Evolutionary conservation across 257 asterid genomes (phyloP).

Genomic region (Anisodus tanguticus): DNA sequence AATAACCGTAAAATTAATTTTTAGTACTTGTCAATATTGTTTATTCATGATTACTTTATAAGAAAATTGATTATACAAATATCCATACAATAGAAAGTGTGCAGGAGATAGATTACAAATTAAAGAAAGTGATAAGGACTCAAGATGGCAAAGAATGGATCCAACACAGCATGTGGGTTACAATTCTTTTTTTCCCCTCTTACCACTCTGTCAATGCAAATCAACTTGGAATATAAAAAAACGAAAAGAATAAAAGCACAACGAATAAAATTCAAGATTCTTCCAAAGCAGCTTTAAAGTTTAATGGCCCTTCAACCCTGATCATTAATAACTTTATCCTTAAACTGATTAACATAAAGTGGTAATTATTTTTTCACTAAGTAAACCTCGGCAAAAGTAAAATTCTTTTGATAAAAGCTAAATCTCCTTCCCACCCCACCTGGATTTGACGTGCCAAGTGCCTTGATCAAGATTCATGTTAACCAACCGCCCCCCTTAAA

Average conservation of each 20-base stretch:
- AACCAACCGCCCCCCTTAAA: not conserved
- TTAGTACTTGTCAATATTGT: too few species aligned
- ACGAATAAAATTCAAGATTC: constrained; percentile 34
- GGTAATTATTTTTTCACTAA: not conserved
- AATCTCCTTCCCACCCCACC: not conserved
- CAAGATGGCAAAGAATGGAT: constrained; percentile 34
- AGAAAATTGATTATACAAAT: too few species aligned
- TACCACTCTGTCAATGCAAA: constrained; percentile 34
- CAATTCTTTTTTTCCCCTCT: not conserved
- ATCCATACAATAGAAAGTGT: not conserved
- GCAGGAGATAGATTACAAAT: constrained; percentile 17
- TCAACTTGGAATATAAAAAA: constrained; percentile 22
- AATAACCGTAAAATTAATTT: too few species aligned
- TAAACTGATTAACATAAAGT: constrained; percentile 30
- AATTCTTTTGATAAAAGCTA: constrained; percentile 1
- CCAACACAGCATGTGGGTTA: constrained; percentile 52
- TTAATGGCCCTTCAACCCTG: constrained; percentile 11
- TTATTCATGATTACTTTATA: too few species aligned
- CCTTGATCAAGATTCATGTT: not conserved
- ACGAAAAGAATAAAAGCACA: not conserved
- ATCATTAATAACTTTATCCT: constrained; percentile 7
- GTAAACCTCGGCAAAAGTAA: not conserved
- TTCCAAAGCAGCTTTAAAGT: constrained; percentile 12
- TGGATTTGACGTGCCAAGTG: not conserved
- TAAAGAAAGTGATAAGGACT: constrained; percentile 9